Evolutionary conservation across 768 basidiomycete species (phyloP).

Genomic region (Phylloporus scabripes): DNA sequence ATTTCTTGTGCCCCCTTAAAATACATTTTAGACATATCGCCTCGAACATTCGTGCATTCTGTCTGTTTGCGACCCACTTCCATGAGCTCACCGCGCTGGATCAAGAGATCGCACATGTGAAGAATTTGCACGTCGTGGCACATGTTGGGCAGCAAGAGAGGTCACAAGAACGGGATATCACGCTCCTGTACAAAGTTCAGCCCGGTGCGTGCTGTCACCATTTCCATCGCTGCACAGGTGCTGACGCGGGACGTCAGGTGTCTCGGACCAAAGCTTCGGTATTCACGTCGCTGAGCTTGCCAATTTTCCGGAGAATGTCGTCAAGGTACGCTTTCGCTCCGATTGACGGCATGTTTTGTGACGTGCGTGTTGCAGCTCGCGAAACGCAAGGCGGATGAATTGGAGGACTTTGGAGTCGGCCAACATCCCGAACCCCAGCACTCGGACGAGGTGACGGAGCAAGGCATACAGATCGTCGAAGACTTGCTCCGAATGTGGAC

Average conservation of each 20-base stretch:
- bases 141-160: constrained; percentile 60
- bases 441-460: constrained; percentile 57
- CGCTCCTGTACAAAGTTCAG: constrained; percentile 65
- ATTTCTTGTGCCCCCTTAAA: not conserved
- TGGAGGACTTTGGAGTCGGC: constrained; percentile 72
- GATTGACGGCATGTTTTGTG: not conserved
- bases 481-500: constrained; percentile 71
- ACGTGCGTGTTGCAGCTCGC: constrained; percentile 52
- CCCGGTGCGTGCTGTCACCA: constrained; percentile 50
- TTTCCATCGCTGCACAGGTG: too few species aligned
- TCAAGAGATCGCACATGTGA: constrained; percentile 79
- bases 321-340: constrained; percentile 51
- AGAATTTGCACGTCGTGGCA: constrained; percentile 94
- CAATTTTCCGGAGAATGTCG: constrained; percentile 92
- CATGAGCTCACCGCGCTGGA: constrained; percentile 93
- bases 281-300: constrained; percentile 98
- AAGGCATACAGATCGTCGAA: constrained; percentile 78
- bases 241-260: constrained; percentile 41
- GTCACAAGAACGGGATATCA: constrained; percentile 67
- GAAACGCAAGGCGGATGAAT: constrained; percentile 86
- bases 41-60: constrained; percentile 75
- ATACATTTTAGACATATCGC: constrained; percentile 74
- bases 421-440: constrained; percentile 39
- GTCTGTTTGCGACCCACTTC: constrained; percentile 96
- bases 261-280: constrained; percentile 97